phyloP scores from a whole-genome alignment of 108 stramenopile genomes.

The Skeletonema marinoi region DNA sequence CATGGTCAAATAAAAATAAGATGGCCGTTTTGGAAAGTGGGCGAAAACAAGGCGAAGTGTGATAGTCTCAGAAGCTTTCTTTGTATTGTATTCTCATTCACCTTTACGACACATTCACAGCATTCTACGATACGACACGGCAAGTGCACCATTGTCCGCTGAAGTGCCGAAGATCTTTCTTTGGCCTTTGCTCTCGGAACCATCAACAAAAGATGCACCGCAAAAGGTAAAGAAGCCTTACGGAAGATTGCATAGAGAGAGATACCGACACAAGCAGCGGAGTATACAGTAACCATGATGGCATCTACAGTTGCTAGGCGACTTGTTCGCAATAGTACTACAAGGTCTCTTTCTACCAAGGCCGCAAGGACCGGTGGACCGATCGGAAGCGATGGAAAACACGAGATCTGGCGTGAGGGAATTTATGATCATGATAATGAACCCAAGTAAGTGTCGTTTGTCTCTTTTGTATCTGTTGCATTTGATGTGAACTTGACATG shows the following conservation, averaged over 20 bases:
- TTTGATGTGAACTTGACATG: neutral
- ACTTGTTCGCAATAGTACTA: slow-evolving; percentile 5
- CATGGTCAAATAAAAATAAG: slow-evolving; percentile 4
- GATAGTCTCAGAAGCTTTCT: too few species aligned
- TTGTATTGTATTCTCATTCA: too few species aligned
- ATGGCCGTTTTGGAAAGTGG: too few species aligned
- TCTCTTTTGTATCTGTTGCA: neutral
- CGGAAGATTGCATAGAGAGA: slow-evolving; percentile 1
- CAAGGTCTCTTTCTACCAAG: slow-evolving; percentile 36
- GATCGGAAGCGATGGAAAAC: slow-evolving; percentile 83
- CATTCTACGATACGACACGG: too few species aligned
- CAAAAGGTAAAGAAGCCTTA: neutral
- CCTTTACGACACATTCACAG: neutral
- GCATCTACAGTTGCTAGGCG: slow-evolving; percentile 24
- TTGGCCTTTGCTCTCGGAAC: neutral
- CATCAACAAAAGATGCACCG: neutral
- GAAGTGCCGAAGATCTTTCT: neutral
- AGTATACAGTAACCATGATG: slow-evolving; percentile 6
- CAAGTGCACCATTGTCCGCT: neutral
- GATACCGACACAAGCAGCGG: too few species aligned
- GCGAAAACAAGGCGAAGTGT: too few species aligned
- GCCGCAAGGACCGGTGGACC: slow-evolving; percentile 51
- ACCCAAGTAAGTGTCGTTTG: slow-evolving; percentile 70
- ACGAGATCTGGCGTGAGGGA: slow-evolving; percentile 91
- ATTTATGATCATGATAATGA: slow-evolving; percentile 92